Evolutionary conservation across 169 alveolate genomes (phyloP), one percentile per base, ranked within the genome.

Genomic region (Plasmodium gaboni): DNA sequence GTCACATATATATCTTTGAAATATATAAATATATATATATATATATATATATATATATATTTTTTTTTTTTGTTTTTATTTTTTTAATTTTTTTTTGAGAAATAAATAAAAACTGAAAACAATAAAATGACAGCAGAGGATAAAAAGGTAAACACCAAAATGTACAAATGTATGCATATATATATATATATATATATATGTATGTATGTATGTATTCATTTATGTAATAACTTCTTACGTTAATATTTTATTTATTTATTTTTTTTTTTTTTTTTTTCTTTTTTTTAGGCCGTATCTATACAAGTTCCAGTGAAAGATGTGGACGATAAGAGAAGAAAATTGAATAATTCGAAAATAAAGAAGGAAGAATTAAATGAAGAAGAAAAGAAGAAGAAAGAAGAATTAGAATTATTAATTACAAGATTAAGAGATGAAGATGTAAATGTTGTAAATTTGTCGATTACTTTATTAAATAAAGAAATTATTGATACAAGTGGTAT

Each of bases 301-400:
- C 68, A 83, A 60, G 91, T 83, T 10, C 91, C 91, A 19, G 85
- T 69, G 60, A 83, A 76, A 15, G 89, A 76, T 24, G 73, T 64
- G 6, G 91, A 83, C 4, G 85, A 69, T 1, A 83, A 69, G 51
- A 78, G 80, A 65, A 83, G 73, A 68, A 69, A 53, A 15, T 15
- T 53, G n/a, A 68, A 57, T 28, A 83, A 55, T 13, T 50, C 67
- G 0, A 69, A 83, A 68, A 83, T 67, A 13, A 83, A 69, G 26
- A 83, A 83, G 38, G 91, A 83, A 55, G 91, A 83, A 68, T 48
- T 83, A 60, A 68, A 67, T 9, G 91, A 83, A 68, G 91, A 83
- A 57, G 91, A 83, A 60, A 83, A 83, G 48, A 83, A 83, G 57
- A 83, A 83, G 15, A 83, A 83, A 51, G 91, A 83, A 42, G 91